phyloP scores from a whole-genome alignment of 2,329 filamentous ascomycete species.

The Trichothecium roseum region DNA sequence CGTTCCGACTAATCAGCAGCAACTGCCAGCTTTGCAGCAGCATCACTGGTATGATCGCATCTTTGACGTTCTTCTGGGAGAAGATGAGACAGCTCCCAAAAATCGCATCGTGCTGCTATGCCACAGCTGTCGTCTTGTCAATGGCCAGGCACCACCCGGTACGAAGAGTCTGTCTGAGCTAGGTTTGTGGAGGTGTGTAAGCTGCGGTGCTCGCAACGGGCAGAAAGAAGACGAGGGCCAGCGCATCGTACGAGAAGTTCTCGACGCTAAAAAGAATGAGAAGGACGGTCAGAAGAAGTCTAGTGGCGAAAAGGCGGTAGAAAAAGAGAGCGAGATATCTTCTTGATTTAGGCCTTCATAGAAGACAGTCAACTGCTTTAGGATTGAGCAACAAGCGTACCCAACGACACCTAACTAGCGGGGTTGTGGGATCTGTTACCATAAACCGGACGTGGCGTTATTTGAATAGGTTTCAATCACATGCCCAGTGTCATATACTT shows the following conservation, averaged over 20 bases:
- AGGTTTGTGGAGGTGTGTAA: constrained; percentile 79
- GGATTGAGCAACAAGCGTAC: too few relatives aligned
- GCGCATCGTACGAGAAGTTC: constrained; percentile 59
- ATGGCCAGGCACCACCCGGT: constrained; percentile 89
- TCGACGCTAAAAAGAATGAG: constrained; percentile 18
- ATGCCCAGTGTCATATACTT: too few relatives aligned
- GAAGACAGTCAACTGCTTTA: too few relatives aligned
- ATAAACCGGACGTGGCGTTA: too few relatives aligned
- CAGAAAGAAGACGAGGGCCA: constrained; percentile 67
- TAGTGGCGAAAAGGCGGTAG: too few relatives aligned
- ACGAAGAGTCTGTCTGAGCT: constrained; percentile 67
- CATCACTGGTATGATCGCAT: constrained; percentile 87
- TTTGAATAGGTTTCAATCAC: too few relatives aligned
- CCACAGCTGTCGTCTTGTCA: constrained; percentile 71
- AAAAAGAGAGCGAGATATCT: too few relatives aligned
- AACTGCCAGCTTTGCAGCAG: constrained; percentile 1
- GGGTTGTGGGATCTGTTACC: too few relatives aligned
- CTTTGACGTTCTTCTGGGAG: constrained; percentile 81
- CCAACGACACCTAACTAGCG: too few relatives aligned
- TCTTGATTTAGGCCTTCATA: too few relatives aligned
- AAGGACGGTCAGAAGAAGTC: neutral
- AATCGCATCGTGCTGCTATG: constrained; percentile 89
- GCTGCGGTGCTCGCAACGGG: constrained; percentile 76
- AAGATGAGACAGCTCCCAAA: constrained; percentile 86
- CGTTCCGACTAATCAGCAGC: neutral